These are phyloP conservation scores for Ogataea methanolica DNA, from an alignment of 805 yeast genomes.

Conservation along the genomic window DNA sequence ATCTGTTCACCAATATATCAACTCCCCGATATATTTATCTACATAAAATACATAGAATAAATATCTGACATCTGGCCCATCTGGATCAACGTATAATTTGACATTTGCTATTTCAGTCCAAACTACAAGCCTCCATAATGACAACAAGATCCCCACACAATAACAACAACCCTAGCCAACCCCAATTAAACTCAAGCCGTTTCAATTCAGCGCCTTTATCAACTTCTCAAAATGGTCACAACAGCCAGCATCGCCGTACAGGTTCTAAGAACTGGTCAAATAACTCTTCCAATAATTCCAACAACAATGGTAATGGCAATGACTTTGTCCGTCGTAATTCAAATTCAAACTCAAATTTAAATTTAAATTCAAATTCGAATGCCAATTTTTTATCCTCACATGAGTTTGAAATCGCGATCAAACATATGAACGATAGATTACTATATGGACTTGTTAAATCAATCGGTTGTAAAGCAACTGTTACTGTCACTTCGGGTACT, in stretches of 20 bases:
- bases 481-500: constrained; percentile 60
- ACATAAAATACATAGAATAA: too few species aligned
- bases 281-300: constrained; percentile 8
- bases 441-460: constrained; percentile 52
- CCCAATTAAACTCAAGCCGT: too few species aligned
- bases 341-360: constrained; percentile 8
- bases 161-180: too few species aligned
- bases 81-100: too few species aligned
- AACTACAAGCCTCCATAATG: too few species aligned
- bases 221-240: background rate
- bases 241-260: constrained; percentile 19
- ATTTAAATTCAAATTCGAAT: constrained; percentile 1
- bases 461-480: constrained; percentile 52
- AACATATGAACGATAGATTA: constrained; percentile 50
- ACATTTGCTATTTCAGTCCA: too few species aligned
- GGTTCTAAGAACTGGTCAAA: constrained; percentile 22
- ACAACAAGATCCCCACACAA: too few species aligned
- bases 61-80: too few species aligned
- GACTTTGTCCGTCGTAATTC: background rate
- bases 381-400: constrained; percentile 21
- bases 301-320: constrained; percentile 3
- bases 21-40: too few species aligned
- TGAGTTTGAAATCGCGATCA: constrained; percentile 26
- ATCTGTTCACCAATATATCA: too few species aligned
- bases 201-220: too few species aligned